These are phyloP conservation scores for Spergularia marina DNA, from an alignment of 148 eudicot species.

Conservation along the genomic window DNA sequence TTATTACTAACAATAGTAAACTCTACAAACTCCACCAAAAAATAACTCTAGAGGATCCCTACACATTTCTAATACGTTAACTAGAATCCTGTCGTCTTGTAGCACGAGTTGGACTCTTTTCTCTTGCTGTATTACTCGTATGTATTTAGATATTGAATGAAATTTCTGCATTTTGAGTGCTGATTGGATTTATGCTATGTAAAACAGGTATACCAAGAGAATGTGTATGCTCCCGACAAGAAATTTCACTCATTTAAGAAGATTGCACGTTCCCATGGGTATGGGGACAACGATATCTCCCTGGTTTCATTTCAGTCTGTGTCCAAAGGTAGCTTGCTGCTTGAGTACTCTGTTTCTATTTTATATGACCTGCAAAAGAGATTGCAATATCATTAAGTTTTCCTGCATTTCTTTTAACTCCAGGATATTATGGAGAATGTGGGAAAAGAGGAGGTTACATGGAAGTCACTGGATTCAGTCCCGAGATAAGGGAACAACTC, in stretches of 20 bases:
- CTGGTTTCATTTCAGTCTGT: slow-evolving; percentile 88
- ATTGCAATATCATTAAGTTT: not conserved
- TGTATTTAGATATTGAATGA: not conserved
- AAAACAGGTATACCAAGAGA: slow-evolving; percentile 92
- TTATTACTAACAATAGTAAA: no score
- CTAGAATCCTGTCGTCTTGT: not conserved
- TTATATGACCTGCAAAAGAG: slow-evolving; percentile 7
- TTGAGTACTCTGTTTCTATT: slow-evolving; percentile 7
- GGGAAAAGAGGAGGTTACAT: slow-evolving; percentile 98
- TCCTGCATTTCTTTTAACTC: not conserved
- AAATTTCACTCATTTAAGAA: slow-evolving; percentile 90
- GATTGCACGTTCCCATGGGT: slow-evolving; percentile 77
- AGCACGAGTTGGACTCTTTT: not conserved
- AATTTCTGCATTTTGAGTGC: no score
- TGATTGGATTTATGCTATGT: not conserved
- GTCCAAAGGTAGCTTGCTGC: slow-evolving; percentile 64
- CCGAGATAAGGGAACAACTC: slow-evolving; percentile 80
- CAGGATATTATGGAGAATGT: slow-evolving; percentile 96
- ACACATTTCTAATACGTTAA: no score
- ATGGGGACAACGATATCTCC: slow-evolving; percentile 69
- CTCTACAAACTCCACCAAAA: no score
- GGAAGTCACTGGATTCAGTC: slow-evolving; percentile 92
- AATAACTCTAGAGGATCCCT: no score
- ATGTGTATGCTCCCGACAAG: slow-evolving; percentile 80
- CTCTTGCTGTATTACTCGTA: not conserved